These are phyloP conservation scores for Fragaria vesca DNA, from an alignment of 306 rosid species.

Conservation along the genomic window DNA sequence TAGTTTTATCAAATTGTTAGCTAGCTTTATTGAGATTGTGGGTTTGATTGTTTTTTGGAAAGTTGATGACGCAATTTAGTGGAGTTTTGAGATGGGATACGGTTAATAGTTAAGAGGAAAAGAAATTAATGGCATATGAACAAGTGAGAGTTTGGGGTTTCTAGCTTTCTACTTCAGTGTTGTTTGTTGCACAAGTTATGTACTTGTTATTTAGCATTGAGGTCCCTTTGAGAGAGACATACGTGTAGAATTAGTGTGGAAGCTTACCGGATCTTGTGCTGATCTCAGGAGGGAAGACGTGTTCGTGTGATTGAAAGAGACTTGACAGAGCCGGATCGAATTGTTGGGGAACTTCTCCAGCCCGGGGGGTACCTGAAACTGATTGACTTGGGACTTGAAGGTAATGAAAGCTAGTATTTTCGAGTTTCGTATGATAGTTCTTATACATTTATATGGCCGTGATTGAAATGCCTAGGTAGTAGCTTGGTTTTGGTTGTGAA, in stretches of 20 bases:
- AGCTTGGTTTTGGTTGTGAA: conserved; percentile 18
- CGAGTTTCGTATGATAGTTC: neutral
- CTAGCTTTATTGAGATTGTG: neutral
- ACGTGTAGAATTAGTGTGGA: neutral
- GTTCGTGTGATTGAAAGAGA: conserved; percentile 65
- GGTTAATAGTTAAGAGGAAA: neutral
- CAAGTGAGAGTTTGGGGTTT: neutral
- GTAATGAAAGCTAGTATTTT: conserved; percentile 23
- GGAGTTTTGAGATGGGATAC: neutral
- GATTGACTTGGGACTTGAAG: conserved; percentile 57
- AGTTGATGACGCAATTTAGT: conserved; percentile 15
- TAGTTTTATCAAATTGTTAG: neutral
- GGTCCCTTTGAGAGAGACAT: neutral
- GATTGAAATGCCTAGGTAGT: neutral
- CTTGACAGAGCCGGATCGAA: conserved; percentile 55
- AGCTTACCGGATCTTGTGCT: neutral
- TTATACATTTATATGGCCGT: neutral
- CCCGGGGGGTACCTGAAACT: conserved; percentile 69
- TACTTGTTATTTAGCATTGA: neutral
- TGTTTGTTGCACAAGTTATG: neutral
- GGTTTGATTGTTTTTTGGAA: neutral
- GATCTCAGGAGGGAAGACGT: conserved; percentile 51
- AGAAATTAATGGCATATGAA: neutral
- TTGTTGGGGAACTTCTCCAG: conserved; percentile 69
- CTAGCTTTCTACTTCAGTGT: neutral